Evolutionary conservation across 1,284 basidiomycete species (phyloP), one percentile per base, ranked within the genome.

Genomic region (Ganoderma boninense): DNA sequence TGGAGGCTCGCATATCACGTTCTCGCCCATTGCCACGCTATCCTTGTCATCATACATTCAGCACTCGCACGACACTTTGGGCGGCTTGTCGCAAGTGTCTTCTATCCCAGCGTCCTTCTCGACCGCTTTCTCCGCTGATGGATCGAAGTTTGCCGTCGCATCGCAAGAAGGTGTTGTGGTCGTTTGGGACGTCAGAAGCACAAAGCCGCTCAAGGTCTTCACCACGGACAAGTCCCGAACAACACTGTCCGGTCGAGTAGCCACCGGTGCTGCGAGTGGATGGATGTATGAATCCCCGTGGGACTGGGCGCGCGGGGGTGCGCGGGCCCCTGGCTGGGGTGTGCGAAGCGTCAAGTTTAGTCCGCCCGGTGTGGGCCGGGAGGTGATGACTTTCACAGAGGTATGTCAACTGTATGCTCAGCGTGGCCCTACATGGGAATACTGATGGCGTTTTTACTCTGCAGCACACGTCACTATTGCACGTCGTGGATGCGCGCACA

Each of bases 301-400:
- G 85, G 90, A 92, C 67, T 92, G 90, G 91, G 85, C 87, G 13
- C 82, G 87, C 69, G 84, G 85, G 0, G 82, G 70, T 35, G 68
- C 80, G 26, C 85, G 83, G 67, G 91, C 91, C 0, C 92, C 92
- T 0, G 91, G 91, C 0, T 94, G 93, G 88, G 92, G 93, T 68
- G 91, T 92, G 26, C 82, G 94, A 65, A 92, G 86, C 69, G 87
- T 96, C 75, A 95, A 94, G 79, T 96, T 96, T 80, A 90, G 90
- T 67, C 82, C 87, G 56, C 84, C 72, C 42, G 86, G 65, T 78
- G 85, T 69, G 70, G 86, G 85, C 18, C 86, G 87, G 43, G 93
- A 95, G 78, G 80, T 95, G 4, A 87, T 96, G 86, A 89, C 88
- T 0, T 96, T 95, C 80, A 93, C 95, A n/a, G 95, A 95, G 87